Base-by-base conservation (phyloP, 2,329 filamentous ascomycete genomes). In the Penicillium sp. region DNA sequence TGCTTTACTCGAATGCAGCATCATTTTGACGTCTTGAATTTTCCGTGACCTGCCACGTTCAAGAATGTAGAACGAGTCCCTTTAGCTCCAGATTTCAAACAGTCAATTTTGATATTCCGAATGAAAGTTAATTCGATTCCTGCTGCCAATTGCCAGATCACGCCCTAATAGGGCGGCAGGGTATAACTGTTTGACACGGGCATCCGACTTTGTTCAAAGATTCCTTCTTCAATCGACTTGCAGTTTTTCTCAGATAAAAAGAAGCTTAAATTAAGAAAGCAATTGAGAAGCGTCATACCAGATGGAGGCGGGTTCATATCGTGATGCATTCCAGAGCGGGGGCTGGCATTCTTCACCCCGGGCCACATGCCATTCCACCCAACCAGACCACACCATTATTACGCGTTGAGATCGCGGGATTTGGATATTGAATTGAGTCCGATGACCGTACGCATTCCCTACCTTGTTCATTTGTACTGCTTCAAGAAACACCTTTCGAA, bases 311-410 rank as follows among this genome's bases (percentile, higher is more conserved):
- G 63, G 60, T 19, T 37, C 51, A 47, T 57, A 56, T 58, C 39
- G 41, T 45, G 14, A 35, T 39, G 56, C 63, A 67, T 67, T 66
- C 63, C 60, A 37, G 22, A 52, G 51, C 29, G 52, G 60, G 53
- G 62, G 62, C 52, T 61, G 53, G 53, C 64, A 67, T 67, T 67
- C 64, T 53, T 65, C 49, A 59, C 44, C 51, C 43, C 45, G 44
- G 53, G 39, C 49, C 43, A 31, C 60, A 59, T 60, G 41, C 54
- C 64, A 66, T 62, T 62, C 62, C 63, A 56, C 24, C 55, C 55
- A 56, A 56, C 50, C 47, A 58, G 57, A 55, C 39, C 43, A 47
- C 52, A 48, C 39, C 64, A 66, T 67, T 58, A 52, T 67, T 63
- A 66, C 62, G 55, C 52, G 57, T 61, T 64, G 21, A 56, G 47